Evolutionary conservation across 768 basidiomycete species (phyloP), one percentile per base, ranked within the genome.

Genomic region (Suillus decipiens): DNA sequence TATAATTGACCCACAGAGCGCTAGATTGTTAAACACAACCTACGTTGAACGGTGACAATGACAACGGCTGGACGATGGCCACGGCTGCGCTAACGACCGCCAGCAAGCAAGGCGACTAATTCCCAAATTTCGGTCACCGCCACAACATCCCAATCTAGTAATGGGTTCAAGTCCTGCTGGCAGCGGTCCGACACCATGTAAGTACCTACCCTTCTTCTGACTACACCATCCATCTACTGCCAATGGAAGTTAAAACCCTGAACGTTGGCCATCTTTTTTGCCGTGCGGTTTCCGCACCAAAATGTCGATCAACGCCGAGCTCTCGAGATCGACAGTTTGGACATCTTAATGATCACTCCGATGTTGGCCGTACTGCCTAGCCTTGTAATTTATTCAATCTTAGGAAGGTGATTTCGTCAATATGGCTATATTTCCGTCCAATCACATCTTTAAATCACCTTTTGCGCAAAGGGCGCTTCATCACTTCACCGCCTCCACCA

Each of bases 71-170:
- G 47, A 64, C 65, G 67, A 66, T 67, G 71, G 70, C 68, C 69
- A 68, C 60, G 63, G 59, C 73, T 72, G 75, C 73, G 73, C 66
- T 72, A 68, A 69, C 70, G 36, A 11, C 11, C 70, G 64, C 70
- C 73, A 67, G 67, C 59, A 72, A 60, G 64, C 64, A 60, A 50
- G 60, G 62, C 65, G 48, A 64, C 63, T 63, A 67, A 70, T 65
- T 42, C 53, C 73, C 67, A 41, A 51, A 64, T 74, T 73, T 64
- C 54, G 69, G 62, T 19, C 60, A 51, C 59, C 59, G 45, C 63
- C 61, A 54, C 62, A 59, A 31, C 19, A 24, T 45, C 56, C 24
- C 31, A 60, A 37, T 50, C 50, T 31, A 45, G 66, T 57, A 43
- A 59, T 57, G 17, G 33, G 24, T 31, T 37, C 36, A 19, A 43